Evolutionary conservation across 2,329 filamentous ascomycete species (phyloP).

Genomic region (Tolypocladium cylindrosporum): DNA sequence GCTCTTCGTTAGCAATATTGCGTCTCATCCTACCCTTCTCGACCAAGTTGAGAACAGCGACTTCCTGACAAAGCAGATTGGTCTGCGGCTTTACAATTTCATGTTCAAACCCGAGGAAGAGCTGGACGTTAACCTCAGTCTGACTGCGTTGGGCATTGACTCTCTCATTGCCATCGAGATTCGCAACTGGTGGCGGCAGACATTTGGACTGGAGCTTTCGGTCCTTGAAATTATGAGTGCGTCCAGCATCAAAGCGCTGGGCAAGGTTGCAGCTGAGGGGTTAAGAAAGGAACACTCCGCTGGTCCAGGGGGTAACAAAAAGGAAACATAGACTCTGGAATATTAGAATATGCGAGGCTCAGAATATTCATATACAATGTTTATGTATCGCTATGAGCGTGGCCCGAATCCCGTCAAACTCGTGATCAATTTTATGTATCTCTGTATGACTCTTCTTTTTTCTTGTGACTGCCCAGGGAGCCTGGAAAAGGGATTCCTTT

Average conservation of each 20-base stretch:
- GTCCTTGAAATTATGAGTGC: constrained; percentile 1
- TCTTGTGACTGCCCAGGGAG: too few relatives aligned
- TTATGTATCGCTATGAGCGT: too few relatives aligned
- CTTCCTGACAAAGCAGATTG: constrained; percentile 2
- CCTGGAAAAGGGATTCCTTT: too few relatives aligned
- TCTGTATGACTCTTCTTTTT: too few relatives aligned
- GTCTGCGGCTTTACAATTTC: constrained; percentile 4
- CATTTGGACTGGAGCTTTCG: constrained; percentile 7
- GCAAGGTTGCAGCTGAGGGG: background rate
- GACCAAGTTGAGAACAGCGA: background rate
- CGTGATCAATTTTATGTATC: too few relatives aligned
- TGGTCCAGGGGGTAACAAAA: background rate
- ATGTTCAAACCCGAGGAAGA: constrained; percentile 5
- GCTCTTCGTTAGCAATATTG: background rate
- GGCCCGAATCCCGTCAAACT: too few relatives aligned
- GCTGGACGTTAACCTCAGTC: constrained; percentile 1
- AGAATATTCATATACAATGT: too few relatives aligned
- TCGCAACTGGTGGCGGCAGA: constrained; percentile 8
- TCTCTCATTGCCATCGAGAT: constrained; percentile 11
- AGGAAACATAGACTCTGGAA: background rate
- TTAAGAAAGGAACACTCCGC: background rate
- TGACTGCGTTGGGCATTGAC: constrained; percentile 9
- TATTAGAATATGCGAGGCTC: background rate
- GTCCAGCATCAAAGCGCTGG: background rate
- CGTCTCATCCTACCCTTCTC: background rate